A percentile compares a stretch with the other conserved stretches of the same genome.
These are phyloP conservation scores for Solanum hybrid DNA, from an alignment of 305 asterid genomes.

Conservation along the genomic window DNA sequence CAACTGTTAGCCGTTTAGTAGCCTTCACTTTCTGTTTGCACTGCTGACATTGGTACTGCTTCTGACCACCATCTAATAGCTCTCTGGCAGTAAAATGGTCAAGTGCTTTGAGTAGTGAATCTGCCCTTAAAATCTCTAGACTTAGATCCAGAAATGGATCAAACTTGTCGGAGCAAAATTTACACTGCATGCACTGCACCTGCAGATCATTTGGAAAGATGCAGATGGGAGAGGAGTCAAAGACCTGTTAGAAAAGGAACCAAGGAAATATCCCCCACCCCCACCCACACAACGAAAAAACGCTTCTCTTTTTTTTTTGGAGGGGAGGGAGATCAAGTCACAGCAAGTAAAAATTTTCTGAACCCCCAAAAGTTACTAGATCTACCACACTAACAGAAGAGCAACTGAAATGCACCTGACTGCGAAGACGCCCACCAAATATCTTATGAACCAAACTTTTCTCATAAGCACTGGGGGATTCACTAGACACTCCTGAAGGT, in stretches of 20 bases:
- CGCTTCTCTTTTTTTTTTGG: not conserved
- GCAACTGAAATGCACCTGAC: slow-evolving; percentile 51
- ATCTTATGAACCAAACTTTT: slow-evolving; percentile 96
- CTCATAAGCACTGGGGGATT: slow-evolving; percentile 88
- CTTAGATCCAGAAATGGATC: slow-evolving; percentile 94
- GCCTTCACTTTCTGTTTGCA: slow-evolving; percentile 96
- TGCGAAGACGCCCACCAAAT: slow-evolving; percentile 87
- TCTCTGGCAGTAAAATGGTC: slow-evolving; percentile 78
- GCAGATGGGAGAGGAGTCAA: not conserved
- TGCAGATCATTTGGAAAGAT: slow-evolving; percentile 16
- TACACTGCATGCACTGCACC: slow-evolving; percentile 97
- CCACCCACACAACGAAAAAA: not conserved
- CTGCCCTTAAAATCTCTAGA: slow-evolving; percentile 75
- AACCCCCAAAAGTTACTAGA: not conserved
- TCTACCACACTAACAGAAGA: not conserved
- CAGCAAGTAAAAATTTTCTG: not conserved
- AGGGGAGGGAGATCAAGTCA: not conserved
- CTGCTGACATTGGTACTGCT: slow-evolving; percentile 84
- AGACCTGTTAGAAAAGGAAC: not conserved
- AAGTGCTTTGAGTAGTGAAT: slow-evolving; percentile 61
- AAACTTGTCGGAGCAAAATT: slow-evolving; percentile 75
- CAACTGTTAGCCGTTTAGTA: slow-evolving; percentile 69
- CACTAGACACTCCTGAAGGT: slow-evolving; percentile 92
- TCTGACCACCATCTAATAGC: slow-evolving; percentile 86
- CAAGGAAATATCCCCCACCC: not conserved